Conservation (phyloP, 2,329 filamentous ascomycete species). For the Chalaropsis thielavioides region DNA sequence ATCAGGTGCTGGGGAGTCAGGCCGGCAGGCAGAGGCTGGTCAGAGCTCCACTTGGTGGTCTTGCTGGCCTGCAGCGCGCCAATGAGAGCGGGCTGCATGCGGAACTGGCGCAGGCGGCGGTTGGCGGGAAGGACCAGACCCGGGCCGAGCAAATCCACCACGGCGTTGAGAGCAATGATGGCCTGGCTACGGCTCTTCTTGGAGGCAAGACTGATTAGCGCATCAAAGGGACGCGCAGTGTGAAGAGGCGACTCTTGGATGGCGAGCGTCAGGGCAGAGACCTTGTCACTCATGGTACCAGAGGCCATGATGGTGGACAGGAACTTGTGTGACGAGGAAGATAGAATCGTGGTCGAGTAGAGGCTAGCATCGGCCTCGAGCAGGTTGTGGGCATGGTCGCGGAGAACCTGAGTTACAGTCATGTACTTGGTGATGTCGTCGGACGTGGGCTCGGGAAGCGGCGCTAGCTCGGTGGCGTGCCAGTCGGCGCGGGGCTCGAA, state of each 20-base stretch:
- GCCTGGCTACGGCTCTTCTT: constrained; percentile 91
- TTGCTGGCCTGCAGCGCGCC: constrained; percentile 51
- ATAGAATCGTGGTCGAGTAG: constrained; percentile 59
- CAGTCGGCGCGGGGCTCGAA: constrained; percentile 46
- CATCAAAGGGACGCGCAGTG: constrained; percentile 79
- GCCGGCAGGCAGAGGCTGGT: constrained; percentile 57
- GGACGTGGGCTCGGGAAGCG: constrained; percentile 31
- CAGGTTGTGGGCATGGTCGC: constrained; percentile 57
- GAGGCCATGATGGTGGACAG: constrained; percentile 94
- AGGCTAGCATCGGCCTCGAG: constrained; percentile 62
- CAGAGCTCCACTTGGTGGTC: constrained; percentile 46
- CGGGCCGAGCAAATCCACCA: constrained; percentile 87
- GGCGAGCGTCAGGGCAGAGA: constrained; percentile 84
- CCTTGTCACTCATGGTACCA: constrained; percentile 90
- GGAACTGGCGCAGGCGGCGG: constrained; percentile 66
- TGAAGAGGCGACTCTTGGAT: constrained; percentile 94
- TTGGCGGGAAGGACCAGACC: constrained; percentile 72
- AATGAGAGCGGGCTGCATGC: constrained; percentile 62
- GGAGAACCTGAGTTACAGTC: constrained; percentile 36
- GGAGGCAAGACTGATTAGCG: constrained; percentile 63
- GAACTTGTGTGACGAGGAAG: constrained; percentile 86
- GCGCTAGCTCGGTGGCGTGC: constrained; percentile 33
- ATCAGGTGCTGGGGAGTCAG: constrained; percentile 67
- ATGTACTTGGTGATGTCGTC: constrained; percentile 33
- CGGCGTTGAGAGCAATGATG: constrained; percentile 75